Base-by-base conservation (phyloP, 176 grass and related monocot species). In the Triticum turgidum region DNA sequence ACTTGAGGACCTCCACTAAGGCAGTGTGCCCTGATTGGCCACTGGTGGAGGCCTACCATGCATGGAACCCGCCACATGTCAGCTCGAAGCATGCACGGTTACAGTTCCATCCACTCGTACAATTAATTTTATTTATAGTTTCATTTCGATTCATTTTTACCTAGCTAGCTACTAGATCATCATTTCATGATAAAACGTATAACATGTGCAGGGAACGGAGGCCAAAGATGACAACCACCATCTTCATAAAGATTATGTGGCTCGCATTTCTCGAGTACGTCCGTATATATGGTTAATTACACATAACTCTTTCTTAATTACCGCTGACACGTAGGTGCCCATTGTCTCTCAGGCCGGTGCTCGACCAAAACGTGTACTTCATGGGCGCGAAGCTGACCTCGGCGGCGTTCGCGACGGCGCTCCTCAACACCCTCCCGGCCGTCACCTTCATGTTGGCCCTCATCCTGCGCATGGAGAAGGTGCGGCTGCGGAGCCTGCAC, bases 331-430 rank as follows among this genome's bases (percentile, higher is more conserved):
- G 51, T 54, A 6, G 15, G 51, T 54, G 51, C 54, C 54, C 18
- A 9, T 59, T 59, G 20, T 21, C 56, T 59, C 56, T 14, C 84
- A 98, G 96, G 12, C 96, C 96, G 0, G 96, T 98, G 65, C 84
- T 98, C 45, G 96, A 96, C 79, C 93, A 94, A 81, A 98, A 96
- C 82, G 83, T 98, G 3, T 98, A 98, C 85, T 96, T 84, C 84
- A 84, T 91, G 93, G 96, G 96, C 0, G 81, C 86, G 0, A 86
- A 96, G 1, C 84, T 86, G 61, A 98, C 96, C n/a, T 88, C 90
- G 0, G 93, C 96, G 7, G 86, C 92, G 63, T 94, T 98, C 80
- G 86, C 92, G 0, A 84, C 96, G 5, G 93, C 96, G 38, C 74
- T 98, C 0, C 44, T 90, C 35, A 98, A 98, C 92, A 89, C 94